A percentile compares a stretch with the other conserved stretches of the same genome.
phyloP scores from a whole-genome alignment of 345 rosid genomes.

The Syzygium jambos region DNA sequence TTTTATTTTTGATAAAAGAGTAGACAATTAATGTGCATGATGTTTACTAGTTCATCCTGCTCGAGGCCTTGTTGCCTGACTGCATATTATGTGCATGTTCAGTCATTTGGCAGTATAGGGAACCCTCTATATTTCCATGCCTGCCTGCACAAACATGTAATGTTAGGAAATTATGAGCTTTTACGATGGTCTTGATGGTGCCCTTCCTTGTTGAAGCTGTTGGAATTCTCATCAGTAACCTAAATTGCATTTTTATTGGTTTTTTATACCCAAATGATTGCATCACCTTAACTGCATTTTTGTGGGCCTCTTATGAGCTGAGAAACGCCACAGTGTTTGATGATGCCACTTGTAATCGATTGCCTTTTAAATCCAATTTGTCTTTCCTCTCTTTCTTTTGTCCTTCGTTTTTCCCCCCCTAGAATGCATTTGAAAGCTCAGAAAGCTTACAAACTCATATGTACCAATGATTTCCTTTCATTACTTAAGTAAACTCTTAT shows the following conservation, averaged over 20 bases:
- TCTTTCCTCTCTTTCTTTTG: neutral
- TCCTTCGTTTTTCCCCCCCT: neutral
- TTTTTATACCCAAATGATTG: neutral
- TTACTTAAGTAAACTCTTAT: neutral
- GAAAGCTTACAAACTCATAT: neutral
- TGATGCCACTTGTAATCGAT: neutral
- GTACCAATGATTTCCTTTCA: neutral
- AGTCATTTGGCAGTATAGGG: neutral
- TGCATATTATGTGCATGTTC: neutral
- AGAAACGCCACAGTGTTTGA: neutral
- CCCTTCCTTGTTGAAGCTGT: neutral
- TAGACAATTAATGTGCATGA: neutral
- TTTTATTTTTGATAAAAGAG: neutral
- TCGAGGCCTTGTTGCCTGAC: neutral
- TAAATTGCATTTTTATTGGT: neutral
- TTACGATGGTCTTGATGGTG: neutral
- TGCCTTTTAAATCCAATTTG: neutral
- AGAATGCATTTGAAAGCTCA: neutral
- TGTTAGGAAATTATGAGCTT: neutral
- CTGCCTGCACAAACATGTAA: neutral
- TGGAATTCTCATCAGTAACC: neutral
- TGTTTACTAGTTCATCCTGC: neutral
- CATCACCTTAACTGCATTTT: neutral
- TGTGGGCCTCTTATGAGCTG: neutral
- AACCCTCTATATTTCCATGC: neutral